Evolutionary conservation across 192 early-diverging fungal species (phyloP), one percentile per base, ranked within the genome.

Genomic region (Rhizophagus clarus): DNA sequence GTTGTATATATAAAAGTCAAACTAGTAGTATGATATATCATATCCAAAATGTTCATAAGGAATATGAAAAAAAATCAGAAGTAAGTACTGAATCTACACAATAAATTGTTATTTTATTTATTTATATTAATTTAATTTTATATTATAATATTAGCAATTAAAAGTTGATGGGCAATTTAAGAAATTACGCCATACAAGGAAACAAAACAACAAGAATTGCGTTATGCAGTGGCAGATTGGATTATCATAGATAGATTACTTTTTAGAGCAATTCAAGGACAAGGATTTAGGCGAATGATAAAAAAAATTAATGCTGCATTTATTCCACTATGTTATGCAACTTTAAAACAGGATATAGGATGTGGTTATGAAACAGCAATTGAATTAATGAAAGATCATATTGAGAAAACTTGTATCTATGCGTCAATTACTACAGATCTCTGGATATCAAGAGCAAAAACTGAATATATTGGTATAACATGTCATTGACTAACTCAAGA

Each of bases 381-480:
- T 34, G 7, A 28, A 68, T 15, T 28, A 15, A 17, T 68, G 7
- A 68, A 68, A 31, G 6, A 29, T 4, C 34, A 28, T 22, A 24
- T 68, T 37, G 7, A 28, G 5, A 10, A 15, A 10, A 68, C 29
- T 1, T 68, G 29, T 68, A 31, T 28, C 4, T 28, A 22, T 31
- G 66, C 29, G 3, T 68, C 66, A 28, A 68, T 68, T 28, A 73
- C 71, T 3, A 73, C 71, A 8, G 71, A 73, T 37, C 28, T 73
- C 4, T 73, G 71, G 71, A 73, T 45, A 51, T 29, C 29, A 17
- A 31, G 28, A 42, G 22, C 10, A 45, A 42, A 73, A 22, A 28
- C 5, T 49, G 22, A 22, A 73, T 73, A 73, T 73, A 73, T 73
- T 49, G 71, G 42, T 17, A 37, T 73, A 29, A 73, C 47, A 47